These are phyloP conservation scores for Xylaria palmicola DNA, from an alignment of 495 filamentous ascomycete species.

Conservation along the genomic window DNA sequence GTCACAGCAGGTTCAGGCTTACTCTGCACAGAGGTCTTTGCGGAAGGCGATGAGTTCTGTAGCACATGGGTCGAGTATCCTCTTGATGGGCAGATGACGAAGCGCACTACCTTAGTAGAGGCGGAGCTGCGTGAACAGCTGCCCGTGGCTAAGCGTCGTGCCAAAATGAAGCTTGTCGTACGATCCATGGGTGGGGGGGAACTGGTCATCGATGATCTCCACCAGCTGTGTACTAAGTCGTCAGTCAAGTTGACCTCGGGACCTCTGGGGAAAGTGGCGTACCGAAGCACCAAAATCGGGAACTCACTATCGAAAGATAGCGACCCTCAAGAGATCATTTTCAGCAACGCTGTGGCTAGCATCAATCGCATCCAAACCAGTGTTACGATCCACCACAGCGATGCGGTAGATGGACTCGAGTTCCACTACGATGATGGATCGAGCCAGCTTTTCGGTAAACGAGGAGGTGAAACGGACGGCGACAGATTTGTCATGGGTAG, in stretches of 20 bases:
- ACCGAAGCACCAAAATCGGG: constrained; percentile 75
- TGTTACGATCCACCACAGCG: constrained; percentile 75
- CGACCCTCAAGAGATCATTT: constrained; percentile 68
- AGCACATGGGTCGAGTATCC: constrained; percentile 76
- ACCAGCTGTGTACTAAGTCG: constrained; percentile 65
- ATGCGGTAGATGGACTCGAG: constrained; percentile 80
- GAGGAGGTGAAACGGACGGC: constrained; percentile 70
- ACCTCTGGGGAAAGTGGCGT: constrained; percentile 67
- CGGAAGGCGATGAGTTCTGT: constrained; percentile 72
- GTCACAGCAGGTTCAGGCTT: constrained; percentile 80
- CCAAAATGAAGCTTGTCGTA: constrained; percentile 66
- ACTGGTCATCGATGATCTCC: constrained; percentile 71
- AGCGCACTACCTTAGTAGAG: constrained; percentile 72
- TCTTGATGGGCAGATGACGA: constrained; percentile 61
- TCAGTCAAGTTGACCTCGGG: constrained; percentile 60
- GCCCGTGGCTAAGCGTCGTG: constrained; percentile 68
- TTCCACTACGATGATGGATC: constrained; percentile 90
- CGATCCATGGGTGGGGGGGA: constrained; percentile 72
- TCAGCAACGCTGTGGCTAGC: constrained; percentile 61
- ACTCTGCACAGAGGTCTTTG: constrained; percentile 76
- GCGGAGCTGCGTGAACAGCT: constrained; percentile 68
- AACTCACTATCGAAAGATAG: constrained; percentile 69
- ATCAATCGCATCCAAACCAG: constrained; percentile 72
- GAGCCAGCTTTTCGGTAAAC: constrained; percentile 86
- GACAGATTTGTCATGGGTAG: constrained; percentile 75